Conservation (phyloP, 805 yeast species). For the Metschnikowia similis region DNA sequence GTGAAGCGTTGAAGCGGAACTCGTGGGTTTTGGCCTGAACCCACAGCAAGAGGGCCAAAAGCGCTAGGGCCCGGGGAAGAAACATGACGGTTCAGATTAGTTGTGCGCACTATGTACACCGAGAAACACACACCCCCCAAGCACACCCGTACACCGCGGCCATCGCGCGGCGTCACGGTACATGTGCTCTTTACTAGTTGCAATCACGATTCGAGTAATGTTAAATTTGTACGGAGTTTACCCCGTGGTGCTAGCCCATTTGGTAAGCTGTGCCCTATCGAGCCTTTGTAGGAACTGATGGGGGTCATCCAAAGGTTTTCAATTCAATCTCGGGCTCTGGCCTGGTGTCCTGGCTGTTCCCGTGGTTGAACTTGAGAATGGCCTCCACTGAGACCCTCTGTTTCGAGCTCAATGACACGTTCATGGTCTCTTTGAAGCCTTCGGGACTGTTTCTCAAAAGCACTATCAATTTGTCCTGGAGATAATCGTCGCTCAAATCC, state of each 20-base stretch:
- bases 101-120: background rate
- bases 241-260: too few relatives aligned
- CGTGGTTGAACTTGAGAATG: slow-evolving; percentile 31
- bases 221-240: too few relatives aligned
- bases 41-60: slow-evolving; percentile 2
- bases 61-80: slow-evolving; percentile 1
- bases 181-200: too few relatives aligned
- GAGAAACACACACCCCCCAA: too few relatives aligned
- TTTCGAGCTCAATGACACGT: slow-evolving; percentile 28
- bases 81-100: background rate
- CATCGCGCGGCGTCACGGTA: too few relatives aligned
- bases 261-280: too few relatives aligned
- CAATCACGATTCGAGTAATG: too few relatives aligned
- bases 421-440: slow-evolving; percentile 47
- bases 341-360: background rate
- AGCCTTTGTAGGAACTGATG: too few relatives aligned
- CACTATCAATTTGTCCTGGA: slow-evolving; percentile 45
- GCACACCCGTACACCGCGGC: background rate
- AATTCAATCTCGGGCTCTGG: slow-evolving; percentile 39
- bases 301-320: slow-evolving; percentile 40
- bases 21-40: slow-evolving; percentile 26
- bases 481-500: slow-evolving; percentile 30
- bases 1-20: slow-evolving; percentile 35
- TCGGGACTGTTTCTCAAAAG: slow-evolving; percentile 43
- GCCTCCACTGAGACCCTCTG: slow-evolving; percentile 43